Conservation (phyloP, 75 land plant species). For the Azolla pinnata region DNA sequence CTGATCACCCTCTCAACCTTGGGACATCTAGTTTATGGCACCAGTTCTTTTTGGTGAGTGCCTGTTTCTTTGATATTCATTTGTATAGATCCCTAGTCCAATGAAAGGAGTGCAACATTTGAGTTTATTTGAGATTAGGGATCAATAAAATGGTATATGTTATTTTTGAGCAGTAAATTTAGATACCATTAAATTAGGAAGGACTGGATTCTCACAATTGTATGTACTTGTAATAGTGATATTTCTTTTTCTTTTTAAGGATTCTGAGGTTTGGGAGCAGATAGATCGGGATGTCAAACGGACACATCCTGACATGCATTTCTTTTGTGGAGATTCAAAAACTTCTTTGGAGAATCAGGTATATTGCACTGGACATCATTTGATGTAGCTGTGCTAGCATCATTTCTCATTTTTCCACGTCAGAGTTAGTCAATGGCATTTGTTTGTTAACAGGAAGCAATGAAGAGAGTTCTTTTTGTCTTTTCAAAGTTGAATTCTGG, state of each 20-base stretch:
- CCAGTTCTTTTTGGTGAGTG: slow-evolving; percentile 80
- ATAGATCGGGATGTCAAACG: slow-evolving; percentile 94
- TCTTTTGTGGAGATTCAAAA: slow-evolving; percentile 68
- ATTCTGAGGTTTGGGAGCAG: slow-evolving; percentile 83
- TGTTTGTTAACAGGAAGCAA: slow-evolving; percentile 51
- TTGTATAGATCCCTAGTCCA: too few species aligned
- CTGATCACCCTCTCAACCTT: slow-evolving; percentile 91
- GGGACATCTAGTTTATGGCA: slow-evolving; percentile 85
- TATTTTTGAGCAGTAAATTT: too few species aligned
- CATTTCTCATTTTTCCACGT: too few species aligned
- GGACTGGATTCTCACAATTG: slow-evolving; percentile 4
- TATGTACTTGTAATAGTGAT: background rate
- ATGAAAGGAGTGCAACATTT: too few species aligned
- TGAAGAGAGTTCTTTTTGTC: slow-evolving; percentile 59
- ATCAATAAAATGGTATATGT: too few species aligned
- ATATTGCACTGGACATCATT: background rate
- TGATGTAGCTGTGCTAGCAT: too few species aligned
- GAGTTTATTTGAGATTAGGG: too few species aligned
- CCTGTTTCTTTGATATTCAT: slow-evolving; percentile 1
- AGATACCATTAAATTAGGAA: too few species aligned
- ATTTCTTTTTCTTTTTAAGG: slow-evolving; percentile 37
- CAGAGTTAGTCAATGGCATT: background rate
- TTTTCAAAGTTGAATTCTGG: slow-evolving; percentile 98
- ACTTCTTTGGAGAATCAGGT: slow-evolving; percentile 77
- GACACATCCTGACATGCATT: slow-evolving; percentile 93